Conservation (phyloP, 176 grass and related monocot genomes). For the Aegilops speltoides region DNA sequence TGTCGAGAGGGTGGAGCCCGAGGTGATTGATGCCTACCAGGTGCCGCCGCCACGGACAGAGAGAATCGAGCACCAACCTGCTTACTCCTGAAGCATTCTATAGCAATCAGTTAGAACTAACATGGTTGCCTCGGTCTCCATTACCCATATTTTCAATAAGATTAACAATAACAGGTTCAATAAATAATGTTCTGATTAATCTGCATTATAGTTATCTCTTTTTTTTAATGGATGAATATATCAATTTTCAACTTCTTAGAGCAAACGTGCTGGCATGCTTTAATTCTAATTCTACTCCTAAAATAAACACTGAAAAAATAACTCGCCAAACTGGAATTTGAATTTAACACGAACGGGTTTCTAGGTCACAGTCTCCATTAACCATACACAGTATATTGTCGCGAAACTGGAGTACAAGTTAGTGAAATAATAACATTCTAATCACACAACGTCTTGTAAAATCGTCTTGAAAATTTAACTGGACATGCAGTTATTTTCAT, state of each 20-base stretch:
- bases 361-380: not conserved
- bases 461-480: not conserved
- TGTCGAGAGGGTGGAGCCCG: not conserved
- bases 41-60: not conserved
- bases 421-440: not conserved
- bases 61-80: not conserved
- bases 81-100: conserved; percentile 4
- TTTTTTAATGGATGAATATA: not conserved
- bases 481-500: not conserved
- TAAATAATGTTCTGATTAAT: not conserved
- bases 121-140: not conserved
- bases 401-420: no score
- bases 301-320: not conserved
- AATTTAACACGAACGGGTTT: not conserved
- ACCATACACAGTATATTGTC: no score
- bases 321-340: not conserved
- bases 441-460: not conserved
- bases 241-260: not conserved
- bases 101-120: not conserved
- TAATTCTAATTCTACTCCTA: not conserved
- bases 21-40: not conserved
- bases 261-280: not conserved
- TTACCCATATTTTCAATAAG: not conserved
- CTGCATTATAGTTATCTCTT: not conserved
- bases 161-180: not conserved